Conservation (phyloP, 2,329 filamentous ascomycete species). For the Diaporthe australafricana region DNA sequence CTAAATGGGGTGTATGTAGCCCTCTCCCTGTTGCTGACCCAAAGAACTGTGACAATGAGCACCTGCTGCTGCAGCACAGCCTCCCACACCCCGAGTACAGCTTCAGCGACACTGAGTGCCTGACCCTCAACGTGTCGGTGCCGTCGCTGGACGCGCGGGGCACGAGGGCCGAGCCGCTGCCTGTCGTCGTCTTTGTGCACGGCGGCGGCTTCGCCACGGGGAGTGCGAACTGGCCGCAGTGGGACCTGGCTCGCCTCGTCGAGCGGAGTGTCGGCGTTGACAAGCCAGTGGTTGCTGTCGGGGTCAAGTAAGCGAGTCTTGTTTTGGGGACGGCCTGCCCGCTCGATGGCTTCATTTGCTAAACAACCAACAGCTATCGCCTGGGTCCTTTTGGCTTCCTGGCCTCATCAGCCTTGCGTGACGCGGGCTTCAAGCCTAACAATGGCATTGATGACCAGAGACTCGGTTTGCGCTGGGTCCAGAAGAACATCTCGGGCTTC, state of each 20-base stretch:
- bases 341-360: background rate
- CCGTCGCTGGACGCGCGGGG: constrained; percentile 45
- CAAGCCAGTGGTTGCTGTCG: constrained; percentile 58
- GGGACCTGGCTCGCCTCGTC: constrained; percentile 58
- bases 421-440: constrained; percentile 57
- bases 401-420: constrained; percentile 59
- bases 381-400: constrained; percentile 57
- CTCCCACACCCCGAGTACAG: constrained; percentile 53
- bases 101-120: constrained; percentile 59
- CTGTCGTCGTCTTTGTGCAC: constrained; percentile 65
- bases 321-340: no score
- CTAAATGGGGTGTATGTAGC: constrained; percentile 37
- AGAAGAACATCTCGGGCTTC: constrained; percentile 48
- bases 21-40: constrained; percentile 53
- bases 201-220: constrained; percentile 63
- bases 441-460: constrained; percentile 55
- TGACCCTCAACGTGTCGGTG: constrained; percentile 64
- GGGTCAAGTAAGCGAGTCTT: constrained; percentile 55
- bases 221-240: constrained; percentile 64
- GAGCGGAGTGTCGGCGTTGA: constrained; percentile 55
- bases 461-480: constrained; percentile 48
- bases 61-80: constrained; percentile 59
- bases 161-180: constrained; percentile 49
- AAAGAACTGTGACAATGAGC: constrained; percentile 56
- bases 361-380: constrained; percentile 54